These are phyloP conservation scores for Buddleja alternifolia DNA, from an alignment of 257 asterid genomes.

Conservation along the genomic window DNA sequence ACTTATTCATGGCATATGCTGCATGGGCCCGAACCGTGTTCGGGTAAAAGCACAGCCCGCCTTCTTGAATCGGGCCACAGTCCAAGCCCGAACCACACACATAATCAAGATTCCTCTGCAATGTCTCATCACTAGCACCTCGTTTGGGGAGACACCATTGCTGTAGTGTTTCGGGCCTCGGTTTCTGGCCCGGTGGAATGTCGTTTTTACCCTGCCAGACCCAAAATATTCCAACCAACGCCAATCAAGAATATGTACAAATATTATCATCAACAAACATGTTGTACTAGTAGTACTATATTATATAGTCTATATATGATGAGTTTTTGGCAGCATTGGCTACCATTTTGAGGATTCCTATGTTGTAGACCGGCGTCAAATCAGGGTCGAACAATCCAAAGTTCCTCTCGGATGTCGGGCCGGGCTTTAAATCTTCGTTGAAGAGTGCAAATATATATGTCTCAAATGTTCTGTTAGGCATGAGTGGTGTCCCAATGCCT, in stretches of 20 bases:
- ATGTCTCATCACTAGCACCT: constrained; percentile 36
- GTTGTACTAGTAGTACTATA: constrained; percentile 1
- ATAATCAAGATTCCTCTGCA: constrained; percentile 48
- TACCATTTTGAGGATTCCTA: constrained; percentile 50
- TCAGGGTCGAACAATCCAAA: constrained; percentile 19
- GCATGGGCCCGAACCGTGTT: constrained; percentile 49
- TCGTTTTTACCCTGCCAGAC: constrained; percentile 47
- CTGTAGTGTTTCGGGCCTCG: constrained; percentile 13
- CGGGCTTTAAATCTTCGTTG: too few species aligned
- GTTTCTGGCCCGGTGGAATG: constrained; percentile 32
- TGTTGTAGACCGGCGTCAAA: constrained; percentile 53
- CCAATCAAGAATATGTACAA: constrained; percentile 36
- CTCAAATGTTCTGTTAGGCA: constrained; percentile 37
- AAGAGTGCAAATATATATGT: constrained; percentile 35
- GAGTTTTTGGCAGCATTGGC: constrained; percentile 32
- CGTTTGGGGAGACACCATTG: constrained; percentile 47
- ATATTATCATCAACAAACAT: constrained; percentile 34
- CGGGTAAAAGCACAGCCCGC: constrained; percentile 45
- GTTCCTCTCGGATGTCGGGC: too few species aligned
- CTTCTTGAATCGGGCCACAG: constrained; percentile 45
- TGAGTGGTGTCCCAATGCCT: constrained; percentile 38
- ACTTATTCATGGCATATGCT: constrained; percentile 53
- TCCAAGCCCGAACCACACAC: constrained; percentile 47
- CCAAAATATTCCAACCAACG: constrained; percentile 37
- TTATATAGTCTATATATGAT: too few species aligned